Conservation (phyloP, 2,329 filamentous ascomycete species). For the Raffaelea deltoideospora region DNA sequence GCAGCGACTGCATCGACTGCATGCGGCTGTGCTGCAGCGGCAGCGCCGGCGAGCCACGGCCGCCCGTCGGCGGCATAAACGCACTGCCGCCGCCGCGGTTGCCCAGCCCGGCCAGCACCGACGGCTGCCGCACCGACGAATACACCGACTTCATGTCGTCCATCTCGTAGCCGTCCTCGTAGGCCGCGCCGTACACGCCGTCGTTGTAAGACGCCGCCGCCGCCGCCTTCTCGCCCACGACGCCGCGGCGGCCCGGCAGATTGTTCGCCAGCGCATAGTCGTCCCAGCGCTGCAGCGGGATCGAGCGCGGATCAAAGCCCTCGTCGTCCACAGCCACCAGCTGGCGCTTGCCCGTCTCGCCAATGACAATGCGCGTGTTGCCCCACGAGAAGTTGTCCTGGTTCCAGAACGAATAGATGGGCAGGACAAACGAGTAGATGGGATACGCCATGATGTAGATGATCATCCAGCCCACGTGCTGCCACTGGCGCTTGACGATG, state of each 20-base stretch:
- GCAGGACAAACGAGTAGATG: constrained; percentile 80
- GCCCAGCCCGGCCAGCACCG: constrained; percentile 73
- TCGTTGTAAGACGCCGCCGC: constrained; percentile 25
- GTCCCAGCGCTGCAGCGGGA: constrained; percentile 93
- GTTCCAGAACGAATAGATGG: constrained; percentile 98
- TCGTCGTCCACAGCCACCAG: constrained; percentile 77
- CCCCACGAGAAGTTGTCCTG: constrained; percentile 99
- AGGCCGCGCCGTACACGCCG: constrained; percentile 52
- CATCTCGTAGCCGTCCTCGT: constrained; percentile 67
- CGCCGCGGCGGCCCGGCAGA: constrained; percentile 78
- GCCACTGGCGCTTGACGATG: constrained; percentile 93
- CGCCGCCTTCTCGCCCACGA: constrained; percentile 30
- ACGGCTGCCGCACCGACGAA: constrained; percentile 78
- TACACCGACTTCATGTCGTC: constrained; percentile 97
- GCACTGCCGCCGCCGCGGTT: constrained; percentile 47
- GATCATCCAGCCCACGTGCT: constrained; percentile 98
- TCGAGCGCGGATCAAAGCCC: constrained; percentile 77
- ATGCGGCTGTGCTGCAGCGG: too few relatives aligned
- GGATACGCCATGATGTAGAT: constrained; percentile 95
- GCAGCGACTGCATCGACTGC: too few relatives aligned
- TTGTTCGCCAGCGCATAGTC: constrained; percentile 81
- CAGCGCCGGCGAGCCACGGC: constrained; percentile 50
- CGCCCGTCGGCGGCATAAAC: constrained; percentile 74
- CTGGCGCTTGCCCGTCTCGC: constrained; percentile 81
- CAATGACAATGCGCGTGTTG: constrained; percentile 93